A percentile compares a stretch with the other conserved stretches of the same genome.
phyloP scores from a whole-genome alignment of 441 rosid species.

The Aquilaria agallochum region DNA sequence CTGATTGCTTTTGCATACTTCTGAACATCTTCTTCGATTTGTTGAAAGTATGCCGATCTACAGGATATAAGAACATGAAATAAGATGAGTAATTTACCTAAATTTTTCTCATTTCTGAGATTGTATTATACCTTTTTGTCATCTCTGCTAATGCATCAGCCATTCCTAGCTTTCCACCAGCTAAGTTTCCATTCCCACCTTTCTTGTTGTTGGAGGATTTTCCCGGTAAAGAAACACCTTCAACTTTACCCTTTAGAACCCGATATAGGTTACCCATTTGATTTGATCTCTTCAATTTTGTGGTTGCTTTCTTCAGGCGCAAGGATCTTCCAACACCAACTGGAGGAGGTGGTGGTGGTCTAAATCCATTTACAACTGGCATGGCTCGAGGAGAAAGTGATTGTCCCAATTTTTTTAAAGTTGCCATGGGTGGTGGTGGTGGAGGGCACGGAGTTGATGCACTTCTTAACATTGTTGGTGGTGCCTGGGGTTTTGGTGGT shows the following conservation, averaged over 20 bases:
- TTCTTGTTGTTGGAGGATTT: conserved; percentile 32
- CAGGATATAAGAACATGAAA: not conserved
- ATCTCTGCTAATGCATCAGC: conserved; percentile 94
- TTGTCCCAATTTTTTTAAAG: not conserved
- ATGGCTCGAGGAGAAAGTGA: conserved; percentile 21
- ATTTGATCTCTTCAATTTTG: conserved; percentile 70
- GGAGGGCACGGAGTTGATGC: conserved; percentile 27
- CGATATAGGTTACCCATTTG: conserved; percentile 62
- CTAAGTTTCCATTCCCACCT: conserved; percentile 18
- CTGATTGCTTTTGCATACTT: conserved; percentile 52
- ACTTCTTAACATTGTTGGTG: conserved; percentile 12
- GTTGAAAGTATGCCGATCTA: conserved; percentile 81
- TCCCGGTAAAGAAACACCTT: conserved; percentile 42
- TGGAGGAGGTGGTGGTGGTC: conserved; percentile 55
- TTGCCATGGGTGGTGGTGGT: conserved; percentile 27
- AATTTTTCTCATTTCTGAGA: not conserved
- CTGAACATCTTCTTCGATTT: conserved; percentile 76
- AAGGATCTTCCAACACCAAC: conserved; percentile 43
- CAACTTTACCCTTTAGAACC: conserved; percentile 61
- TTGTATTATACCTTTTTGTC: conserved; percentile 51
- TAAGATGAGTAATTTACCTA: not conserved
- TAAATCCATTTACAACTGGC: conserved; percentile 27
- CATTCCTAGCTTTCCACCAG: conserved; percentile 74
- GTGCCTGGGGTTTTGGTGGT: conserved; percentile 7
- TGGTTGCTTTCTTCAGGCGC: conserved; percentile 56